Percentiles rank a stretch among this genome's conserved stretches.
Evolutionary conservation across 345 rosid species (phyloP).

Genomic region (Eutrema yunnanense): DNA sequence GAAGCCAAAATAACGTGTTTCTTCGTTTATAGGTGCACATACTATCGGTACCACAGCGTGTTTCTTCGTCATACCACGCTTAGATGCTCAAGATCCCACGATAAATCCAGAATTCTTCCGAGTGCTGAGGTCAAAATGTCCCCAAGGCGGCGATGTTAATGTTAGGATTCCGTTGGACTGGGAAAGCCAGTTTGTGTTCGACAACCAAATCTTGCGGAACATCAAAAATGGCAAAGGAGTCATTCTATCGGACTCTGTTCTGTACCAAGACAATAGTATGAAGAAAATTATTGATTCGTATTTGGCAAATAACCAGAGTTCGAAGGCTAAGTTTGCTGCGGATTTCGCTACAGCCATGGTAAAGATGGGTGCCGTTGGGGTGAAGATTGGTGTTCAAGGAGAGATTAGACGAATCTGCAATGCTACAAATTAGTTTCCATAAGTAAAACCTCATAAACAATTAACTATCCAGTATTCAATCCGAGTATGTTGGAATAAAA

Average conservation of each 20-base stretch:
- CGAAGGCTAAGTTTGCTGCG: constrained; percentile 28
- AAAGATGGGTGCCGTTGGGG: constrained; percentile 47
- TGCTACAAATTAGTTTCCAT: constrained; percentile 32
- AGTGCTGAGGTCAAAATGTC: constrained; percentile 22
- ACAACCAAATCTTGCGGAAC: constrained; percentile 31
- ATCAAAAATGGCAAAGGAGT: constrained; percentile 39
- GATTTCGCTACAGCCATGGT: constrained; percentile 55
- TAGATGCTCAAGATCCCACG: constrained; percentile 44
- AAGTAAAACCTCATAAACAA: neutral
- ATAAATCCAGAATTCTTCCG: constrained; percentile 27
- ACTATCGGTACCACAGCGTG: constrained; percentile 55
- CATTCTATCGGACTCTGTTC: constrained; percentile 47
- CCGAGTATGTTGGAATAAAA: neutral
- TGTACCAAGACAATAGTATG: constrained; percentile 32
- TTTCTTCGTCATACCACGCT: constrained; percentile 40
- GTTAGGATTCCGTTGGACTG: constrained; percentile 39
- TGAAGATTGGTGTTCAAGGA: constrained; percentile 40
- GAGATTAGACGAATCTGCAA: constrained; percentile 47
- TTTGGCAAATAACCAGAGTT: neutral
- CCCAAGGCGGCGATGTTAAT: constrained; percentile 24
- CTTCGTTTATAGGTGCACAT: constrained; percentile 38
- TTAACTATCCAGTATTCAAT: neutral
- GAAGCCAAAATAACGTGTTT: no score
- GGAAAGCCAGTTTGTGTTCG: constrained; percentile 37
- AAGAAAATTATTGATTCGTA: constrained; percentile 40